Percentiles rank a stretch among this genome's conserved stretches.
Evolutionary conservation across 306 rosid genomes (phyloP).

Genomic region (Quercus variabilis): DNA sequence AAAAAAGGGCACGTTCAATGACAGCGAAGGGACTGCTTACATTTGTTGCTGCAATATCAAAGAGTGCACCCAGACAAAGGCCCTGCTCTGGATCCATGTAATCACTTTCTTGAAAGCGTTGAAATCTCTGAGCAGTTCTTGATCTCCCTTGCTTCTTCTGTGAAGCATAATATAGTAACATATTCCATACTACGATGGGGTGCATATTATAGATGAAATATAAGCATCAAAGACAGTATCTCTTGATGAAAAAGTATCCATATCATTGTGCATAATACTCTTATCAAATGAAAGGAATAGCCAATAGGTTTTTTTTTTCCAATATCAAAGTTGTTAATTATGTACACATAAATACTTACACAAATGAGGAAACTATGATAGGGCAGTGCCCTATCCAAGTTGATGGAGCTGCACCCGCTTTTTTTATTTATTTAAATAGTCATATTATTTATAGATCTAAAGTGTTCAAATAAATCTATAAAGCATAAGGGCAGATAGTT

Average conservation of each 20-base stretch:
- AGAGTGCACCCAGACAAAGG: constrained; percentile 88
- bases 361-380: no score
- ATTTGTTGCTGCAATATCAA: constrained; percentile 96
- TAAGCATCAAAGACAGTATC: constrained; percentile 8
- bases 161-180: constrained; percentile 24
- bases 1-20: neutral
- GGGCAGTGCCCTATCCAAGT: no score
- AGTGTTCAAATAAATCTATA: no score
- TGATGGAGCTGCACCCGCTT: no score
- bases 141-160: constrained; percentile 76
- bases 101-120: constrained; percentile 76
- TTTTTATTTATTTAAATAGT: no score
- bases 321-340: neutral
- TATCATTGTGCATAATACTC: constrained; percentile 6
- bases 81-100: constrained; percentile 92
- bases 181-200: constrained; percentile 13
- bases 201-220: constrained; percentile 10
- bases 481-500: no score
- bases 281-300: neutral
- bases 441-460: no score
- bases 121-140: constrained; percentile 51
- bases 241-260: constrained; percentile 13
- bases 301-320: neutral
- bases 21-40: constrained; percentile 34
- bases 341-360: neutral